Conservation (phyloP, 1,139 yeast species). For the Entelexis sorbosivorans region DNA sequence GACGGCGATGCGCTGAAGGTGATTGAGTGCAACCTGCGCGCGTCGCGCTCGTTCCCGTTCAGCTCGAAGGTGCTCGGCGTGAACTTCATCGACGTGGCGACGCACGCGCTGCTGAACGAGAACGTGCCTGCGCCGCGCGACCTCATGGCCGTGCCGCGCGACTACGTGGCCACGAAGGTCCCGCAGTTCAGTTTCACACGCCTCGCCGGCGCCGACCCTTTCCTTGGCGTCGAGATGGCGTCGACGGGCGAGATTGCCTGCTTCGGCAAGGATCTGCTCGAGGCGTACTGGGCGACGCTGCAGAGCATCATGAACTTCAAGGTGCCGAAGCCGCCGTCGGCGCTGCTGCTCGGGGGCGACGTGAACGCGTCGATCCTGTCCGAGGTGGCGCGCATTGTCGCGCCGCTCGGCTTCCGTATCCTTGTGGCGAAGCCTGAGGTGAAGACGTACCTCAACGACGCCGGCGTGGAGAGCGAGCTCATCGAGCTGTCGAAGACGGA, state of each 20-base stretch:
- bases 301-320: constrained; percentile 96
- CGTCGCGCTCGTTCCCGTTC: constrained; percentile 97
- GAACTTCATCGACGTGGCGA: constrained; percentile 90
- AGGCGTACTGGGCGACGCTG: constrained; percentile 95
- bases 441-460: constrained; percentile 48
- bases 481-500: constrained; percentile 88
- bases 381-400: constrained; percentile 55
- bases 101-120: constrained; percentile 68
- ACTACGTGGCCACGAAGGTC: constrained; percentile 89
- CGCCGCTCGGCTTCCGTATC: constrained; percentile 69
- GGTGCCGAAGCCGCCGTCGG: constrained; percentile 81
- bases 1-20: constrained; percentile 66
- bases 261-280: constrained; percentile 72
- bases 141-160: constrained; percentile 58
- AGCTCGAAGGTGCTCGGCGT: constrained; percentile 92
- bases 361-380: constrained; percentile 59
- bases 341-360: constrained; percentile 91
- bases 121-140: constrained; percentile 80
- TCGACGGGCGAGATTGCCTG: constrained; percentile 98
- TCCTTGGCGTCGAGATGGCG: constrained; percentile 97
- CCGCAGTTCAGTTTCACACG: constrained; percentile 98
- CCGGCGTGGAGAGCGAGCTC: constrained; percentile 42
- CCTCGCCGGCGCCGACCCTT: constrained; percentile 97
- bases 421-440: constrained; percentile 68
- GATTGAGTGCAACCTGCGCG: constrained; percentile 96